These are phyloP conservation scores for Pueraria montana DNA, from an alignment of 306 rosid species.

Conservation along the genomic window DNA sequence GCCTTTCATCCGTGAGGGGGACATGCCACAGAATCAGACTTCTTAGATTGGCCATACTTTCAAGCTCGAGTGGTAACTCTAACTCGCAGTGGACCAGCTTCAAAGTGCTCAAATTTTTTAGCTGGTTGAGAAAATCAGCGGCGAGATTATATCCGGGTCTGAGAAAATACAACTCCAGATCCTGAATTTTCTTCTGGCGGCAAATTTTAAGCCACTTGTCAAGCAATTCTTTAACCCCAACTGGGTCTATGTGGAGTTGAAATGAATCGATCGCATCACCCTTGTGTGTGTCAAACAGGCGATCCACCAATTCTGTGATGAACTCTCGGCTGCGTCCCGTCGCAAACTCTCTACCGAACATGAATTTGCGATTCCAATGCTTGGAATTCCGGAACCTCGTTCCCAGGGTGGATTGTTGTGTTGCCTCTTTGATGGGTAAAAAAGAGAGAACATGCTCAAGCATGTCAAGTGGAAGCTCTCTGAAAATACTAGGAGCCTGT, in stretches of 20 bases:
- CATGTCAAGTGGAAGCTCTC: conserved; percentile 18
- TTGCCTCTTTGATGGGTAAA: conserved; percentile 46
- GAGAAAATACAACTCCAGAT: conserved; percentile 30
- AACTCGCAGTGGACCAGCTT: conserved; percentile 19
- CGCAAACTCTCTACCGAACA: conserved; percentile 34
- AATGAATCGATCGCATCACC: conserved; percentile 38
- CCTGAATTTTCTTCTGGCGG: conserved; percentile 28
- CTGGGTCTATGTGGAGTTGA: conserved; percentile 35
- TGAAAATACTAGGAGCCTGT: background rate
- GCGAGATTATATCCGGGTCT: background rate
- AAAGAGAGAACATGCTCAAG: conserved; percentile 43
- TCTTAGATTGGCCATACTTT: background rate
- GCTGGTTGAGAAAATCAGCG: background rate
- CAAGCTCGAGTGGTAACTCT: background rate
- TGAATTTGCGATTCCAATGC: conserved; percentile 4
- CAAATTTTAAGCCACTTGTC: conserved; percentile 44
- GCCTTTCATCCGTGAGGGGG: accelerated
- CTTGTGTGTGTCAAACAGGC: conserved; percentile 4
- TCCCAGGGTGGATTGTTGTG: background rate
- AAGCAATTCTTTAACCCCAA: background rate
- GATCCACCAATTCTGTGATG: background rate
- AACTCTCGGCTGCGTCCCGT: accelerated
- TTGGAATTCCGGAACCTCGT: conserved; percentile 5
- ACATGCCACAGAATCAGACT: conserved; percentile 5
- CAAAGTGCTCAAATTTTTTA: background rate